Evolutionary conservation across 164 flowering plant genomes (phyloP), one percentile per base, ranked within the genome.

Genomic region (Cinnamomum chago): DNA sequence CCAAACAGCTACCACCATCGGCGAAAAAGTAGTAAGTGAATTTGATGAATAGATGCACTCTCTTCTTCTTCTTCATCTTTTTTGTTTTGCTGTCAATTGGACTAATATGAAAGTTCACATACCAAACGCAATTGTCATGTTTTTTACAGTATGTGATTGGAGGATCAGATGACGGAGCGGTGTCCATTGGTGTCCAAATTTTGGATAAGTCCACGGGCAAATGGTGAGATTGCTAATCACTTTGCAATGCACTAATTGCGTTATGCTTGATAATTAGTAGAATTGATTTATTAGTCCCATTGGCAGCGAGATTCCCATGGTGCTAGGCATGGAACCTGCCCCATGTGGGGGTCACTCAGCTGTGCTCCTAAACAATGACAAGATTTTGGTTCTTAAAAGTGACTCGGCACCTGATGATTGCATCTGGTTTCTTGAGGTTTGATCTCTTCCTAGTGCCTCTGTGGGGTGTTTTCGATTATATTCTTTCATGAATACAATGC

Each of bases 351-450:
- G 83, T 62, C 88, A 83, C 72, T 89, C 91, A 15, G 90, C 92
- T 14, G 76, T 88, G 51, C 82, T 79, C 70, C 65, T 90, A 55
- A 83, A 85, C 77, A 79, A 86, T 71, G 97, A 90, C 58, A 86
- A 92, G 17, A 88, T 95, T 14, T 76, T 90, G 82, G 73, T 93
- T 73, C 78, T 90, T 17, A 92, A 83, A 83, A 85, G 81, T 75
- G 86, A 89, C 60, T 76, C 90, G 2, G 64, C 76, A 35, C 80
- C 83, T 33, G 91, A 86, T 71, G 97, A 95, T 75, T 78, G 84
- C 82, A 75, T 83, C 72, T 95, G 97, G 97, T 92, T 95, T 83
- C 99, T 95, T 65, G 99, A 95, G 97, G 99, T 95, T 77, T 51
- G 86, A 81, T 50, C 72, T 50, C 76, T 18, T 9, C 23, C 50